Conservation (phyloP, 495 filamentous ascomycete species). For the Chaetomium tenue region DNA sequence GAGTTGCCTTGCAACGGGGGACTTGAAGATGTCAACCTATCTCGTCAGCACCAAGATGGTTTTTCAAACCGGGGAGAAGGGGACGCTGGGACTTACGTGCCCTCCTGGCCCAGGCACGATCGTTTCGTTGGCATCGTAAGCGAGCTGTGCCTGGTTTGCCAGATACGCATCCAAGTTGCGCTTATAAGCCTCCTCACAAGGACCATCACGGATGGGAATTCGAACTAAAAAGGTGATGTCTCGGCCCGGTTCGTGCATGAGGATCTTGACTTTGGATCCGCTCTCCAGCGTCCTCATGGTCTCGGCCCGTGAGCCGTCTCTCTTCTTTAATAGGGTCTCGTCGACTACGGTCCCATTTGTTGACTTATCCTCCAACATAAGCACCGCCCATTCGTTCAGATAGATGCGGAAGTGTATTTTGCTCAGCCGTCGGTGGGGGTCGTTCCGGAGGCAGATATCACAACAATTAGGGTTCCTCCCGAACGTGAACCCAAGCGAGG, state of each 20-base stretch:
- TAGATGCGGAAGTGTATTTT: constrained; percentile 92
- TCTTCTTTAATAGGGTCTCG: constrained; percentile 54
- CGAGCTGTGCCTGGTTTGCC: constrained; percentile 23
- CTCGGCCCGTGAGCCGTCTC: constrained; percentile 40
- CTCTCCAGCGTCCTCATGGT: constrained; percentile 62
- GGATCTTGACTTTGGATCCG: constrained; percentile 70
- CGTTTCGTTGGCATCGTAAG: constrained; percentile 38
- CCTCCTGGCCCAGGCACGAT: constrained; percentile 50
- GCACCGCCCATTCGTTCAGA: constrained; percentile 68
- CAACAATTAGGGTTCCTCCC: constrained; percentile 69
- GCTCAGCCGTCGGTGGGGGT: constrained; percentile 65
- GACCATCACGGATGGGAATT: constrained; percentile 68
- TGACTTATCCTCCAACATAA: constrained; percentile 90
- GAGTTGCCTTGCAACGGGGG: constrained; percentile 11
- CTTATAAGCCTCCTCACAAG: constrained; percentile 54
- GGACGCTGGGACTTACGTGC: constrained; percentile 35
- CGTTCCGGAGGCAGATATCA: constrained; percentile 66
- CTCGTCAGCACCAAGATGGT: not conserved
- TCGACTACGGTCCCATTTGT: constrained; percentile 93
- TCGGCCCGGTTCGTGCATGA: constrained; percentile 48
- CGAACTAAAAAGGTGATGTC: constrained; percentile 77
- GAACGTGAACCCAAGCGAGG: constrained; percentile 72
- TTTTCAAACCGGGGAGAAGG: not conserved
- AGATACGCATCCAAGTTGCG: constrained; percentile 59
- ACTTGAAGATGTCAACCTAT: constrained; percentile 38